Conservation (phyloP, 495 filamentous ascomycete genomes). For the Tuber brumale region DNA sequence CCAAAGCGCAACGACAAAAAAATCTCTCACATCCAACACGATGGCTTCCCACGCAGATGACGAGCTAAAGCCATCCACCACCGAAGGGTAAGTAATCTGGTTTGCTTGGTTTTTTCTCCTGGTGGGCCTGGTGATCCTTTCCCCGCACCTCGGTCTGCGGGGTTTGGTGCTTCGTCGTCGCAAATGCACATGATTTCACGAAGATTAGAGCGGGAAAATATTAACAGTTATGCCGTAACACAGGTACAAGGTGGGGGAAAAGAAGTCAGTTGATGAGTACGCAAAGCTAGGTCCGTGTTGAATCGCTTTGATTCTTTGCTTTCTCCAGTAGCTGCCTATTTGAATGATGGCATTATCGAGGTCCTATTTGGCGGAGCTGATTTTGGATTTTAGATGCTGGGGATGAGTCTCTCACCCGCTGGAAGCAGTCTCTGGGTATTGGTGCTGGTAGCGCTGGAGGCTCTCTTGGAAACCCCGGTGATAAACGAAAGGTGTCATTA, state of each 20-base stretch:
- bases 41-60: conserved; percentile 74
- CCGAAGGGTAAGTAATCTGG: conserved; percentile 55
- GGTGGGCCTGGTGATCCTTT: conserved; percentile 6
- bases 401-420: conserved; percentile 91
- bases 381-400: conserved; percentile 49
- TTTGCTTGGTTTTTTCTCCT: conserved; percentile 13
- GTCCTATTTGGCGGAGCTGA: neutral
- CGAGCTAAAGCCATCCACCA: conserved; percentile 76
- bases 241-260: conserved; percentile 89
- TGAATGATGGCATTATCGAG: neutral
- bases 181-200: neutral
- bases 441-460: conserved; percentile 53
- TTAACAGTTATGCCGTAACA: conserved; percentile 13
- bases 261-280: conserved; percentile 93
- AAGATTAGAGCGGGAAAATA: neutral
- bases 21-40: conserved; percentile 38
- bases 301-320: neutral
- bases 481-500: conserved; percentile 27
- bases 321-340: neutral
- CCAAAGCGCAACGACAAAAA: conserved; percentile 14
- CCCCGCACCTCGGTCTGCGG: conserved; percentile 5
- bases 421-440: conserved; percentile 92
- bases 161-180: conserved; percentile 10
- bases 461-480: conserved; percentile 48
- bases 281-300: conserved; percentile 69